Conservation (phyloP, 306 rosid genomes). For the Castanea sativa region DNA sequence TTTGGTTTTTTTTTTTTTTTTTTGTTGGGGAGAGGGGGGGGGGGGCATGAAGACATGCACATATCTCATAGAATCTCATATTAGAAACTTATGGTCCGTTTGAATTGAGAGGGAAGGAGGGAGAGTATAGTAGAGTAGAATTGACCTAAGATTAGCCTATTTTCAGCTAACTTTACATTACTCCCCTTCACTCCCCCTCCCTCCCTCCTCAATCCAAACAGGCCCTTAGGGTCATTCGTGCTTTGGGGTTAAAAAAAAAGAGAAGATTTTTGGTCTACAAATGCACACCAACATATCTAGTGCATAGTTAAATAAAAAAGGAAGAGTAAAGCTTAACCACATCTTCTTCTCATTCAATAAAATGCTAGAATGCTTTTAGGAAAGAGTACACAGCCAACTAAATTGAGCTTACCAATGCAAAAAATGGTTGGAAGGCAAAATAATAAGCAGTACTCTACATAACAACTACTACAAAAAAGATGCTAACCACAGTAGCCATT, state of each 20-base stretch:
- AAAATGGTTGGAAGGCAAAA: not conserved
- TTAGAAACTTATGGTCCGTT: not conserved
- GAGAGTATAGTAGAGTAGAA: too few relatives aligned
- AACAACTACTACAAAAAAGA: not conserved
- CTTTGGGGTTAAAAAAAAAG: not conserved
- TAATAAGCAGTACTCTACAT: not conserved
- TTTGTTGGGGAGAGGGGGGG: too few relatives aligned
- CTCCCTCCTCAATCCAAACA: too few relatives aligned
- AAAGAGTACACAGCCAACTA: not conserved
- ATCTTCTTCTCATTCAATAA: not conserved
- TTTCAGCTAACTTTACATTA: too few relatives aligned
- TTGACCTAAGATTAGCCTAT: too few relatives aligned
- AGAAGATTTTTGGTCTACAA: not conserved
- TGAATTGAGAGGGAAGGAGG: too few relatives aligned
- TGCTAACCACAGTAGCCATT: not conserved
- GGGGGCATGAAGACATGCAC: fast-evolving
- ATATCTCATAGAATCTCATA: too few relatives aligned
- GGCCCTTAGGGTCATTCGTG: not conserved
- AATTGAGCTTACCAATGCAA: not conserved
- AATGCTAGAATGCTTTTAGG: not conserved
- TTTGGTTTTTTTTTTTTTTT: too few relatives aligned
- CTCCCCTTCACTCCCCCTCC: too few relatives aligned
- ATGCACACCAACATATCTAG: not conserved
- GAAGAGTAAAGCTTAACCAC: not conserved
- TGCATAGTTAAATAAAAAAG: not conserved